Evolutionary conservation across 208 protist genomes (phyloP).

Genomic region (Wallacemonas sp.): DNA sequence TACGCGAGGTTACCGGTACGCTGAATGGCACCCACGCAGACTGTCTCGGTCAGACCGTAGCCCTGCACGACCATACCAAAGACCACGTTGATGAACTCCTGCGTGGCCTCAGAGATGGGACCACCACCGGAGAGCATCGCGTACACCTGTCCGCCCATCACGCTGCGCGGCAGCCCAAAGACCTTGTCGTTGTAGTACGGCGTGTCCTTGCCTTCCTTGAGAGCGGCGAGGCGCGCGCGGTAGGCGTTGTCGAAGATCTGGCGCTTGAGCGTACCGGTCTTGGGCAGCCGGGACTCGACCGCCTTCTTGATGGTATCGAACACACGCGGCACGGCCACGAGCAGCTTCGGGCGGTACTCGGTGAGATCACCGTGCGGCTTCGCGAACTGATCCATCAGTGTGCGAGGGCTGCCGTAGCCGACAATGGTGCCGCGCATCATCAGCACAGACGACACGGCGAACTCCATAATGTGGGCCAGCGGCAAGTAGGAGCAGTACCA

Average conservation of each 20-base stretch:
- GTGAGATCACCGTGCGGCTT: slow-evolving; percentile 81
- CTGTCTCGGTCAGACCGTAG: slow-evolving; percentile 90
- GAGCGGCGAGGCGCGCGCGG: slow-evolving; percentile 48
- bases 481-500: slow-evolving; percentile 91
- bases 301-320: slow-evolving; percentile 86
- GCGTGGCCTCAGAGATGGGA: slow-evolving; percentile 64
- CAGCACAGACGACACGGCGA: slow-evolving; percentile 65
- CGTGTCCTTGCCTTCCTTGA: slow-evolving; percentile 74
- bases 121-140: slow-evolving; percentile 83
- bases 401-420: slow-evolving; percentile 79
- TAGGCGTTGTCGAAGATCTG: slow-evolving; percentile 78
- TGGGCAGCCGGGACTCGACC: slow-evolving; percentile 69
- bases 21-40: slow-evolving; percentile 62
- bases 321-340: slow-evolving; percentile 85
- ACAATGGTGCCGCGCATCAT: slow-evolving; percentile 66
- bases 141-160: slow-evolving; percentile 75
- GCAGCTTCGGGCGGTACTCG: slow-evolving; percentile 70
- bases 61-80: slow-evolving; percentile 85
- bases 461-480: slow-evolving; percentile 93
- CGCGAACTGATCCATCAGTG: slow-evolving; percentile 65
- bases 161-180: slow-evolving; percentile 48
- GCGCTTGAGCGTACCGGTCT: slow-evolving; percentile 54
- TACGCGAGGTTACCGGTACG: slow-evolving; percentile 62
- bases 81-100: slow-evolving; percentile 85
- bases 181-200: slow-evolving; percentile 84